Conservation (phyloP, 2,329 filamentous ascomycete genomes). For the Grosmannia clavigera region DNA sequence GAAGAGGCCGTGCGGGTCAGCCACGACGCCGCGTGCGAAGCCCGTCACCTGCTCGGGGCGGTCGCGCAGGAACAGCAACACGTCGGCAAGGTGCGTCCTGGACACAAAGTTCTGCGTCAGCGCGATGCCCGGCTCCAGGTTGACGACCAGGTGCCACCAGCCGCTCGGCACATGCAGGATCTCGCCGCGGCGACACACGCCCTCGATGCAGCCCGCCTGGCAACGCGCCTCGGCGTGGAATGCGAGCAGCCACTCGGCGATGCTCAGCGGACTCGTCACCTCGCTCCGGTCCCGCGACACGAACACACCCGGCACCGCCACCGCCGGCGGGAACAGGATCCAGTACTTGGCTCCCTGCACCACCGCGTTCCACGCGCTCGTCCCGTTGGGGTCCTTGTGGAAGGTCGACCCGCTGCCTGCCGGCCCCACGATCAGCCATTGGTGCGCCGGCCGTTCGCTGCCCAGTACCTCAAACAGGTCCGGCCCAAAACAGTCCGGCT, state of each 20-base stretch:
- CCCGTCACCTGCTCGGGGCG: conserved; percentile 80
- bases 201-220: conserved; percentile 69
- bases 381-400: conserved; percentile 69
- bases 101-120: conserved; percentile 96
- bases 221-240: conserved; percentile 76
- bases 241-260: conserved; percentile 88
- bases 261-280: conserved; percentile 85
- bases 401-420: conserved; percentile 84
- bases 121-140: conserved; percentile 72
- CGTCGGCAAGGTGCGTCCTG: conserved; percentile 56
- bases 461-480: conserved; percentile 77
- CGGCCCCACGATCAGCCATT: conserved; percentile 88
- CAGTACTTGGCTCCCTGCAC: conserved; percentile 88
- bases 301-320: conserved; percentile 75
- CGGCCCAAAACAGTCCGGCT: conserved; percentile 71
- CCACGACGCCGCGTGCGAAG: conserved; percentile 51
- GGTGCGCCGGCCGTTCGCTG: conserved; percentile 66
- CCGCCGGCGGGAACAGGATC: conserved; percentile 88
- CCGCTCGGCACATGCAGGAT: conserved; percentile 85
- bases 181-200: conserved; percentile 72
- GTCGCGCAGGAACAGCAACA: conserved; percentile 68
- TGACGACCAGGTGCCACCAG: conserved; percentile 96
- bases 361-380: conserved; percentile 88
- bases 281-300: conserved; percentile 83
- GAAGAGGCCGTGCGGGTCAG: conserved; percentile 65